Evolutionary conservation across 2,329 filamentous ascomycete species (phyloP).

Genomic region (Penicillium sp.): DNA sequence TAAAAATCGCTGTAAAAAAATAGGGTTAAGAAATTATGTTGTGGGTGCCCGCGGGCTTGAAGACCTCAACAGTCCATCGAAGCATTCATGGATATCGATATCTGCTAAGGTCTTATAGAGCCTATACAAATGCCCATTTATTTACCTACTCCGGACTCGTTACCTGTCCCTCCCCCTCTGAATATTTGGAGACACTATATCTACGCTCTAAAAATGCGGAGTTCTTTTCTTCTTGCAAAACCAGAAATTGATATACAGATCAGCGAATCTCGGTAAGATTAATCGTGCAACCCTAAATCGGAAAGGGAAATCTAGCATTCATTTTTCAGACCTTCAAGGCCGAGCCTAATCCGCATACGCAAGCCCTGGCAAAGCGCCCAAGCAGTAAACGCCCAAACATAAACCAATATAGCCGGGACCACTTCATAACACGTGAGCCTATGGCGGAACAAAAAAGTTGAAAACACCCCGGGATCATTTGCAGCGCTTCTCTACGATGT

Average conservation of each 20-base stretch:
- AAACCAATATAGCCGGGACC: slow-evolving; percentile 7
- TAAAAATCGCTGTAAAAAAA: too few relatives aligned
- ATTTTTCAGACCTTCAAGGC: slow-evolving; percentile 13
- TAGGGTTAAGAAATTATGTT: too few relatives aligned
- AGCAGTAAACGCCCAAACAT: slow-evolving; percentile 15
- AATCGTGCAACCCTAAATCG: background rate
- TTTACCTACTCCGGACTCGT: background rate
- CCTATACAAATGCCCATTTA: too few relatives aligned
- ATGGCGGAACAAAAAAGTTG: slow-evolving; percentile 3
- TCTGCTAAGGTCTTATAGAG: too few relatives aligned
- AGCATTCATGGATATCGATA: too few relatives aligned
- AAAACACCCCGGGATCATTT: slow-evolving; percentile 52
- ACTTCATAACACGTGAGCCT: slow-evolving; percentile 15
- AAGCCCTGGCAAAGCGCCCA: slow-evolving; percentile 16
- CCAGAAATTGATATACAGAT: background rate
- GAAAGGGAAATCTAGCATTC: slow-evolving; percentile 8
- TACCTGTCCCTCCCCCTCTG: background rate
- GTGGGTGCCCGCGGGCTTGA: too few relatives aligned
- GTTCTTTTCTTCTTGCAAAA: background rate
- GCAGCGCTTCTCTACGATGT: slow-evolving; percentile 93
- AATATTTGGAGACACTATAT: background rate
- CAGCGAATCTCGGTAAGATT: background rate
- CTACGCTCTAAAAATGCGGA: background rate
- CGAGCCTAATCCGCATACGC: slow-evolving; percentile 13
- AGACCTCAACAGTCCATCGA: too few relatives aligned